Percentiles rank a stretch among this genome's conserved stretches.
phyloP scores from a whole-genome alignment of 371 early-diverging fungal genomes.

The Mortierella sp. region DNA sequence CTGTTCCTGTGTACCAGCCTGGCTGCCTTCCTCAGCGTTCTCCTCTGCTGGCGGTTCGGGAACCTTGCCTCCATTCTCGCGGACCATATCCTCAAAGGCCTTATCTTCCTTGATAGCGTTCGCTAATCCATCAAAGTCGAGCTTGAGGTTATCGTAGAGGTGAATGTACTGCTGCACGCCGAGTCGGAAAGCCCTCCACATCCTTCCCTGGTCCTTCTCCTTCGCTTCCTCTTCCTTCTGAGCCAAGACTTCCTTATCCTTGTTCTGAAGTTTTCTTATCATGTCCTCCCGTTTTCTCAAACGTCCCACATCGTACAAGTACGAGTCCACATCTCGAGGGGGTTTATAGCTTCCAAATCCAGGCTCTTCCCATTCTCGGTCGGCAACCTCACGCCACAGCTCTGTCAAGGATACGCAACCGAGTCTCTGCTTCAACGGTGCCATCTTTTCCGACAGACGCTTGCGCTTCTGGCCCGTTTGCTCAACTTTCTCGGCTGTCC shows the following conservation, averaged over 20 bases:
- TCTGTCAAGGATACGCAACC: slow-evolving; percentile 31
- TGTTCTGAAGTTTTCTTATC: neutral
- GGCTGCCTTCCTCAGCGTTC: neutral
- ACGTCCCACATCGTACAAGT: slow-evolving; percentile 3
- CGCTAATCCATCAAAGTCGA: slow-evolving; percentile 3
- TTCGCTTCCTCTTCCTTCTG: slow-evolving; percentile 26
- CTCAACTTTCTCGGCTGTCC: slow-evolving; percentile 24
- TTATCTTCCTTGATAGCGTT: slow-evolving; percentile 28
- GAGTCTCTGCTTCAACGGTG: slow-evolving; percentile 37
- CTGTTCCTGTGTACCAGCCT: neutral
- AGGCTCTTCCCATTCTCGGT: slow-evolving; percentile 6
- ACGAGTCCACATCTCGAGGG: slow-evolving; percentile 22
- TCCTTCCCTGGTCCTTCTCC: slow-evolving; percentile 18
- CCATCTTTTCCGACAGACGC: slow-evolving; percentile 21
- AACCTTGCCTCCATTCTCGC: slow-evolving; percentile 34
- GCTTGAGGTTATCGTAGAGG: slow-evolving; percentile 25
- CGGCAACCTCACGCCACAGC: slow-evolving; percentile 32
- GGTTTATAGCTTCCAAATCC: slow-evolving; percentile 19
- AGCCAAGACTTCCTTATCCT: neutral
- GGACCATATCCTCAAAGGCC: slow-evolving; percentile 24
- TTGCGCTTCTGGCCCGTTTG: slow-evolving; percentile 24
- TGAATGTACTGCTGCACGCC: slow-evolving; percentile 40
- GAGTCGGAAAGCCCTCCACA: slow-evolving; percentile 47
- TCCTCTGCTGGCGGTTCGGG: slow-evolving; percentile 10
- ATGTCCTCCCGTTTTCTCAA: slow-evolving; percentile 2